Evolutionary conservation across 176 grass and related monocot species (phyloP), one percentile per base, ranked within the genome.

Genomic region (Oryza meyeriana): DNA sequence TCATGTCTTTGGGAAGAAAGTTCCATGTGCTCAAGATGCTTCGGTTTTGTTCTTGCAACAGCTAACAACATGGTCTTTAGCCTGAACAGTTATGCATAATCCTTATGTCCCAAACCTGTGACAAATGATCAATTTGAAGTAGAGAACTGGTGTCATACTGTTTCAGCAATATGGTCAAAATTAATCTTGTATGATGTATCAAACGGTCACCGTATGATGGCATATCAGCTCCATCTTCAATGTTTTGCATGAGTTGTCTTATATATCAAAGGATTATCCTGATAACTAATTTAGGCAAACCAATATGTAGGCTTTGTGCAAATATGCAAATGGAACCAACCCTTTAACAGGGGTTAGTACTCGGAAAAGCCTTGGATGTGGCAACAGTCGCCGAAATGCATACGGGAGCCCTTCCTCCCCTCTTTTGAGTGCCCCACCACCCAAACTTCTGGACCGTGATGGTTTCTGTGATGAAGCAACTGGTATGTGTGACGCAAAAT

Each of bases 361-460:
- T 27, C 90, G 93, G 71, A 95, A 88, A 66, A 95, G 89, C 83
- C 82, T 99, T 45, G 93, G 93, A 68, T 94, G 96, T 73, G 96
- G 96, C 33, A 94, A 90, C 81, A 94, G 77, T 84, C 96, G 93
- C 42, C 73, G 91, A 78, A 92, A 82, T 80, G 93, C 96, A 33
- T 95, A 99, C 38, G 96, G 93, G 31, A 95, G 96, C 66, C 96
- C 96, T 88, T 99, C 93, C 39, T 99, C 96, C 8, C 96, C 93
- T 52, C 89, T 99, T 22, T 88, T 95, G 81, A 95, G 93, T 75
- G 88, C 96, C 4, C 87, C 91, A 52, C 93, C 93, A 67, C 87
- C 83, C 61, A 99, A 90, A 75, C 81, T 99, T 77, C 85, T 99
- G 27, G 93, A 99, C 62, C 96, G 96, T 9, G 91, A 99, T 76